Evolutionary conservation across 1,139 yeast species (phyloP), one percentile per base, ranked within the genome.

Genomic region (Kodamaea fungicola): DNA sequence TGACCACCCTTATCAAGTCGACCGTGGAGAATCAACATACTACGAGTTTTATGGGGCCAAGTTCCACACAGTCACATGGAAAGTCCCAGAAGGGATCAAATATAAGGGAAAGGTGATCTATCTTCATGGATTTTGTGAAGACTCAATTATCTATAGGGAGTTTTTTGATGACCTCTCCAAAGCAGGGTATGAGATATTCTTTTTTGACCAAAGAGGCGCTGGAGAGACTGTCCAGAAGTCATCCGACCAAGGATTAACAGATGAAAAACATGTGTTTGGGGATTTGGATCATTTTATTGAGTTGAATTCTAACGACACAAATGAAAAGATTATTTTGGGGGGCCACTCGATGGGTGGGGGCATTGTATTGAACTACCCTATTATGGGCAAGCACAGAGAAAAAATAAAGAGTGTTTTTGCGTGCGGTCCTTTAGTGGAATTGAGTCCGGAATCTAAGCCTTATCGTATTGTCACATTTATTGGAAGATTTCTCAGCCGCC

Each of bases 321-420:
- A 54, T 7, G 67, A 67, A 32, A 79, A 78, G 45, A 54, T 88
- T 29, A 75, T 71, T 51, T 55, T 92, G 45, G 68, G 78, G 62
- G 96, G 97, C 2, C 95, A 86, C 54, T 86, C 95, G 10, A 89
- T 90, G 96, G 98, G 98, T 35, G 97, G 97, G 13, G 96, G 86
- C 0, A 80, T 88, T 38, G 65, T 70, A 0, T 67, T 89, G 42
- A 86, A 82, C 59, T 90, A 90, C 57, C 85, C 80, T 12, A 73
- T 83, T 37, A 63, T 65, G 33, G 97, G 97, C 3, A 74, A 67
- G 43, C 57, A 76, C 55, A 67, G 70, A 33, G 74, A 78, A 28
- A 52, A 68, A 22, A 50, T 90, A 36, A 65, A 68, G 34, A 83
- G 83, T 0, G 75, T 76, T 42, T 62, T 80, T 32, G 79, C 76